Conservation (phyloP, 441 rosid species). For the Arabidopsis hybrid region DNA sequence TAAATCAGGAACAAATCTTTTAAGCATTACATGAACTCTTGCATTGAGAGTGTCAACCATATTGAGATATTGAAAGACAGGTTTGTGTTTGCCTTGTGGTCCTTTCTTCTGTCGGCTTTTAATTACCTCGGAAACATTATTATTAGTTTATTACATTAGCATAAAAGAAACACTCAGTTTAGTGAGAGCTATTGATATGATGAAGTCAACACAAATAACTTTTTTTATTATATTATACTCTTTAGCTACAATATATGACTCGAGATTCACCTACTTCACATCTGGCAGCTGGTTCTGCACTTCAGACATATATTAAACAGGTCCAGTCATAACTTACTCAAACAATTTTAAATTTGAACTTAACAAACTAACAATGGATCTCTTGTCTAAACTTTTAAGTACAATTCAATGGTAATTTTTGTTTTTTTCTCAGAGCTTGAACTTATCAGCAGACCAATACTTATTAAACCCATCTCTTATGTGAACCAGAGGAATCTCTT, state of each 20-base stretch:
- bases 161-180: no score
- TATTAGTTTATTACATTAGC: no score
- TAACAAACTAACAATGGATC: neutral
- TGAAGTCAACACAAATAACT: slow-evolving; percentile 12
- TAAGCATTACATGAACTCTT: neutral
- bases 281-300: neutral
- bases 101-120: no score
- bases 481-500: slow-evolving; percentile 50
- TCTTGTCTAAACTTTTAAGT: neutral
- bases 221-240: neutral
- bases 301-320: neutral
- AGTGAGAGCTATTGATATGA: neutral
- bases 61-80: no score
- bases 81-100: no score
- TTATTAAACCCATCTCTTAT: slow-evolving; percentile 76
- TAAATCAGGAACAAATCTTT: neutral
- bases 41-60: neutral
- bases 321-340: neutral
- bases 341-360: neutral
- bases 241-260: neutral
- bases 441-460: slow-evolving; percentile 25
- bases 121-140: no score
- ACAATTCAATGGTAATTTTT: neutral
- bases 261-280: no score
- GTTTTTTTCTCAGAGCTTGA: neutral